These are phyloP conservation scores for Neobulgaria alba DNA, from an alignment of 2,329 filamentous ascomycete species.

Conservation along the genomic window DNA sequence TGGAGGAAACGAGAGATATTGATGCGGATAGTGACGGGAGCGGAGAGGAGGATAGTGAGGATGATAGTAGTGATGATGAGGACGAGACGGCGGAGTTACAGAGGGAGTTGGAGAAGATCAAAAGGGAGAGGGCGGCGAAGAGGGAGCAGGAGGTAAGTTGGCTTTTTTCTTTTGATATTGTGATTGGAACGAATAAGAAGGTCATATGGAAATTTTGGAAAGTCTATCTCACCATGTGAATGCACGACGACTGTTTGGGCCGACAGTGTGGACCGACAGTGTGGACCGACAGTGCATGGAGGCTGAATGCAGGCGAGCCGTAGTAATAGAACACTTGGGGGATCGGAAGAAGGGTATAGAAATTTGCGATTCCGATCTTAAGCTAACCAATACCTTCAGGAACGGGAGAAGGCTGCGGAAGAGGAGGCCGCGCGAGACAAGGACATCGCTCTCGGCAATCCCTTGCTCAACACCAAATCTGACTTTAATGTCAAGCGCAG, in stretches of 20 bases:
- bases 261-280: too few species aligned
- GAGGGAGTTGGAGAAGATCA: conserved; percentile 89
- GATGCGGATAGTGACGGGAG: conserved; percentile 68
- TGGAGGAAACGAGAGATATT: conserved; percentile 81
- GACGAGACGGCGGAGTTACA: conserved; percentile 85
- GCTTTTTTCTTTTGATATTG: too few species aligned
- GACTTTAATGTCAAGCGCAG: conserved; percentile 84
- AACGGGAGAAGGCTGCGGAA: conserved; percentile 68
- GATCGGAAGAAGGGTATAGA: too few species aligned
- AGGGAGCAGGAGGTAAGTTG: conserved; percentile 63
- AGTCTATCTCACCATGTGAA: too few species aligned
- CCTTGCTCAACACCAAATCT: conserved; percentile 68
- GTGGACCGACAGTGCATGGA: too few species aligned
- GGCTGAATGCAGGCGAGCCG: too few species aligned
- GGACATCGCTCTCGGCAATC: conserved; percentile 88
- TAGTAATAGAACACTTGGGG: too few species aligned
- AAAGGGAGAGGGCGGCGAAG: conserved; percentile 70
- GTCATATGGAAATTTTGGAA: too few species aligned
- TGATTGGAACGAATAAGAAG: too few species aligned
- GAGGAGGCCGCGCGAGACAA: conserved; percentile 79
- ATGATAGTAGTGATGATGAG: conserved; percentile 63
- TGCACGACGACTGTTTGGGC: too few species aligned
- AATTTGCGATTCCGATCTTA: too few species aligned
- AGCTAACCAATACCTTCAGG: conserved; percentile 36
- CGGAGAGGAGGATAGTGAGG: conserved; percentile 49